phyloP scores from a whole-genome alignment of 345 rosid species.

The Aquilaria sinensis region DNA sequence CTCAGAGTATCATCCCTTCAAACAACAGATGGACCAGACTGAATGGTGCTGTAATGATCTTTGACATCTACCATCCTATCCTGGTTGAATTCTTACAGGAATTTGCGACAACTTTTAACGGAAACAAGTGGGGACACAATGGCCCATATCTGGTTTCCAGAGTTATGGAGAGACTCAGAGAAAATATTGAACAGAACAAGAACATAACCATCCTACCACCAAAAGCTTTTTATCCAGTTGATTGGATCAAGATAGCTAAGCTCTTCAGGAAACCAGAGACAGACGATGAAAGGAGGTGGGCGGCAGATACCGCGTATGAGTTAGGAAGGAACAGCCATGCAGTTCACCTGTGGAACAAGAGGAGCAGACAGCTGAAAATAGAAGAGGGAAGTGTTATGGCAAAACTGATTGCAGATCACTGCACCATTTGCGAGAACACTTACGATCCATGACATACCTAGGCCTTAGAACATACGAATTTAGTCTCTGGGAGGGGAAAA shows the following conservation, averaged over 20 bases:
- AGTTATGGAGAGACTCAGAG: slow-evolving; percentile 34
- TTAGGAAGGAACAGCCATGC: slow-evolving; percentile 28
- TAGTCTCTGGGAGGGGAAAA: background rate
- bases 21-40: slow-evolving; percentile 56
- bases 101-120: slow-evolving; percentile 54
- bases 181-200: slow-evolving; percentile 28
- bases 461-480: background rate
- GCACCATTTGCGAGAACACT: slow-evolving; percentile 32
- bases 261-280: slow-evolving; percentile 50
- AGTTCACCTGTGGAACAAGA: slow-evolving; percentile 55
- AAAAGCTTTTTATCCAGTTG: slow-evolving; percentile 55
- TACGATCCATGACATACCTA: slow-evolving; percentile 10
- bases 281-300: slow-evolving; percentile 32
- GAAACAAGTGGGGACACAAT: slow-evolving; percentile 71
- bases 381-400: slow-evolving; percentile 46
- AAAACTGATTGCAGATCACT: slow-evolving; percentile 36
- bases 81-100: slow-evolving; percentile 54
- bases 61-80: slow-evolving; percentile 55
- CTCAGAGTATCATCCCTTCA: slow-evolving; percentile 40
- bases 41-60: slow-evolving; percentile 64
- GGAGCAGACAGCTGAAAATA: slow-evolving; percentile 28
- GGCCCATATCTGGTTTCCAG: slow-evolving; percentile 71
- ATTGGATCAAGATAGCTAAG: slow-evolving; percentile 45
- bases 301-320: slow-evolving; percentile 20
- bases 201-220: slow-evolving; percentile 44